Percentiles rank a stretch among this genome's conserved stretches.
phyloP scores from a whole-genome alignment of 495 filamentous ascomycete genomes.

The Umbilicaria muhlenbergii region DNA sequence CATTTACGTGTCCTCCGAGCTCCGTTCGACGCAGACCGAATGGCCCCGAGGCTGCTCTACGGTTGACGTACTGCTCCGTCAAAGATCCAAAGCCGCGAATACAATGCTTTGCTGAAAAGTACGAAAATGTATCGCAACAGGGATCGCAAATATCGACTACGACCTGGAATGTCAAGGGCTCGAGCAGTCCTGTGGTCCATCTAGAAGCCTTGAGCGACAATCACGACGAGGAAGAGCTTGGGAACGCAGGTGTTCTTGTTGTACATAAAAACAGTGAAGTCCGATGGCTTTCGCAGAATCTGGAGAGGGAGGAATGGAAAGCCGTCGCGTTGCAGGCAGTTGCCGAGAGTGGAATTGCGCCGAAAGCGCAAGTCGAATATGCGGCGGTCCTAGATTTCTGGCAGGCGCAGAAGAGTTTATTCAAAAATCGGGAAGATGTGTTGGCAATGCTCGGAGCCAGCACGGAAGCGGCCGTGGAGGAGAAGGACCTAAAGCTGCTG shows the following conservation, averaged over 20 bases:
- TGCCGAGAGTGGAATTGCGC: slow-evolving; percentile 21
- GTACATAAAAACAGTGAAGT: slow-evolving; percentile 28
- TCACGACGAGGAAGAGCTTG: background rate
- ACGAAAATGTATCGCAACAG: slow-evolving; percentile 19
- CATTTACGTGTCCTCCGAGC: slow-evolving; percentile 60
- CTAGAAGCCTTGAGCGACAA: slow-evolving; percentile 11
- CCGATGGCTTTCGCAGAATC: slow-evolving; percentile 1
- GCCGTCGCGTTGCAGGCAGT: slow-evolving; percentile 19
- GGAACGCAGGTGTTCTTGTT: slow-evolving; percentile 25
- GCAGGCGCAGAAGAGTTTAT: slow-evolving; percentile 26
- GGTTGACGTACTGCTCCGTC: slow-evolving; percentile 53
- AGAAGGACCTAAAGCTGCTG: slow-evolving; percentile 1
- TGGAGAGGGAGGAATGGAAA: slow-evolving; percentile 8
- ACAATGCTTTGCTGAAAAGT: slow-evolving; percentile 37
- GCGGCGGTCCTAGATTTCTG: slow-evolving; percentile 20
- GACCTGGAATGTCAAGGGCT: slow-evolving; percentile 24
- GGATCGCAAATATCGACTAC: slow-evolving; percentile 27
- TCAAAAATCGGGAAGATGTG: slow-evolving; percentile 28
- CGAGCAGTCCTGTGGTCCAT: slow-evolving; percentile 25
- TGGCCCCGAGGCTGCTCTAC: slow-evolving; percentile 33
- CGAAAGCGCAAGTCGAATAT: slow-evolving; percentile 19
- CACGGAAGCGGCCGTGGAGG: background rate
- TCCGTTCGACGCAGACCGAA: slow-evolving; percentile 50
- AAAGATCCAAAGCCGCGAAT: slow-evolving; percentile 30
- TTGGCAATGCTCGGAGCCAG: slow-evolving; percentile 6